Evolutionary conservation across 2,329 filamentous ascomycete genomes (phyloP).

Genomic region (Mycogone perniciosa): DNA sequence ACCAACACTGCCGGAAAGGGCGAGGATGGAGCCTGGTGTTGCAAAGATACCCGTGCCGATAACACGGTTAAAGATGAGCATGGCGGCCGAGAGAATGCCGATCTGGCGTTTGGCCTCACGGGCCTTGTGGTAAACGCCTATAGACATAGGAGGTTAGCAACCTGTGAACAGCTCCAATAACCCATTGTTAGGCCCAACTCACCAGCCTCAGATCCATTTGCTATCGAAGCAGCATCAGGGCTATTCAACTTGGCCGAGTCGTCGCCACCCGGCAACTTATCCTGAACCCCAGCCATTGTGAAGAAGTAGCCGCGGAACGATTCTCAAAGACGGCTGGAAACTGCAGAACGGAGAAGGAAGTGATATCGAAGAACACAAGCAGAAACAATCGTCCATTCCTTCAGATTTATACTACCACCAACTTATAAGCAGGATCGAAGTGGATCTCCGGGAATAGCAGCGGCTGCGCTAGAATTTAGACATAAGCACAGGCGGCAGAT

Average conservation of each 20-base stretch:
- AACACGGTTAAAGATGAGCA: conserved; percentile 59
- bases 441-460: neutral
- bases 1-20: conserved; percentile 53
- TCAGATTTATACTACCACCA: conserved; percentile 1
- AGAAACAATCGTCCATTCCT: neutral
- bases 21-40: conserved; percentile 52
- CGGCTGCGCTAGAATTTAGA: conserved; percentile 1
- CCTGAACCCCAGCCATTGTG: neutral
- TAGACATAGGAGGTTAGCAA: neutral
- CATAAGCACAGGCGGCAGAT: neutral
- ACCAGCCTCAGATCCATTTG: conserved; percentile 4
- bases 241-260: conserved; percentile 6
- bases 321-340: neutral
- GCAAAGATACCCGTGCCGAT: conserved; percentile 63
- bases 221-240: conserved; percentile 4
- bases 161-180: neutral
- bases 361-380: neutral
- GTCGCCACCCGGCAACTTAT: conserved; percentile 4
- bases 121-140: conserved; percentile 31
- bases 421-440: neutral
- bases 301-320: neutral
- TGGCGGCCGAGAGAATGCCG: conserved; percentile 47
- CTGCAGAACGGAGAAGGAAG: neutral
- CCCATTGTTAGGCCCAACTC: neutral
- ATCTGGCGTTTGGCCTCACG: conserved; percentile 49